Evolutionary conservation across 257 asterid species (phyloP), one percentile per base, ranked within the genome.

Genomic region (Forsythia viridissima): DNA sequence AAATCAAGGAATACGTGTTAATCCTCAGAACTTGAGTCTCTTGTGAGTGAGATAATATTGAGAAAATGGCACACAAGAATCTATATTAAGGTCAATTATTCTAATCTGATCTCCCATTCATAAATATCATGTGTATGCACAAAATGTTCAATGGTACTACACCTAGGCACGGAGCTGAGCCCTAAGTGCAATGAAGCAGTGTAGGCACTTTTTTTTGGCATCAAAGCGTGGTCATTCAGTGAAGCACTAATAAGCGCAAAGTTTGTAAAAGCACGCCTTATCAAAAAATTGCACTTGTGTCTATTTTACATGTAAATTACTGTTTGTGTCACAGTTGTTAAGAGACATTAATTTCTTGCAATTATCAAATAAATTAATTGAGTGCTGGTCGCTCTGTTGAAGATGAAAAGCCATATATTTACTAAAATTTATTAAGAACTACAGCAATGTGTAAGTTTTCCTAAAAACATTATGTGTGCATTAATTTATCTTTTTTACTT

Each of bases 1-100:
- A 73, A 76, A 76, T 52, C 81, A 48, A 74, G 12, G 70, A 38
- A 4, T 38, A 65, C 74, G 46, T 39, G 72, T 59, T 68, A 68
- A 80, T 51, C 69, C 77, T 43, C 65, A 70, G 51, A 70, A 68
- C n/a, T 13, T 78, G 40, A 61, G 40, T 30, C 48, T 18, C 75
- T 67, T 10, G n/a, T 24, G 57, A 70, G 40, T 48, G 38, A 73
- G 39, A 37, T 18, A 51, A 76, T 76, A 57, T 55, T 16, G 9
- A 43, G 71, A 66, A 59, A 66, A 48, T 66, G 77, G 71, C 21
- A 69, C 37, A 52, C n/a, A 12, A 74, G 73, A 72, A 42, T 42
- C 40, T 57, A 69, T 72, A 66, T 3, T 52, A 61, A 63, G 16
- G 40, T 63, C 70, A 21, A 30, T 30, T 10, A 4, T 63, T 63